Evolutionary conservation across 129 eudicot species (phyloP), one percentile per base, ranked within the genome.

Genomic region (Arctium minus): DNA sequence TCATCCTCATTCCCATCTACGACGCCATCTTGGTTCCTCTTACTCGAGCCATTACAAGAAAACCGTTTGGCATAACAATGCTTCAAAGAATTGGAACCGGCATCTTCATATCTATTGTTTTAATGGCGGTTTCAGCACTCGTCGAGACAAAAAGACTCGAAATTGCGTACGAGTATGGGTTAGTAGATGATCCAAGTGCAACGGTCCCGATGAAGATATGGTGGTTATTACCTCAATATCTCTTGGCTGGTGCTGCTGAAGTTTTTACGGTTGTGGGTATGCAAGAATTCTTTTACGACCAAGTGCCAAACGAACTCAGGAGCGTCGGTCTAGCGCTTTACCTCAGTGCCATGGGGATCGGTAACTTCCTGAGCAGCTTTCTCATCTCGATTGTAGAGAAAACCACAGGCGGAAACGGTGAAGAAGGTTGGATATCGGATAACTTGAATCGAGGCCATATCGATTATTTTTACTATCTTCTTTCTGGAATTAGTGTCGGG

Each of bases 1-100:
- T 88, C 38, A 44, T 92, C 71, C 80, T 80, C 37, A 48, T 88
- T 38, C 92, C 94, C 22, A 56, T 92, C n/a, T 92, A 92, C 36
- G 97, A 89, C 32, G 80, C 87, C 29, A 35, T 84, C 9, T 29
- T 92, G 13, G 88, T 92, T 3, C 94, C 94, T 9, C 7, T 85
- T 33, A 79, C 85, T 0, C 75, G 91, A 79, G 0, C 50, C 0
- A 12, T 90, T 7, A 94, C 97, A 6, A 81, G 85, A 6, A 82
- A 73, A 1, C 89, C 92, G 29, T 69, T 86, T 1, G 97, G 98
- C 13, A 82, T 94, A 68, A 89, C 94, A 44, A 85, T 83, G 85
- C 92, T 93, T 37, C 96, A 89, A 75, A 88, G 97, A 77, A 88
- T 93, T 6, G 97, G 94, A 67, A 80, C 78, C 5, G 97, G 97